These are phyloP conservation scores for Meyerozyma smithsonii DNA, from an alignment of 1,139 yeast genomes.

Conservation along the genomic window DNA sequence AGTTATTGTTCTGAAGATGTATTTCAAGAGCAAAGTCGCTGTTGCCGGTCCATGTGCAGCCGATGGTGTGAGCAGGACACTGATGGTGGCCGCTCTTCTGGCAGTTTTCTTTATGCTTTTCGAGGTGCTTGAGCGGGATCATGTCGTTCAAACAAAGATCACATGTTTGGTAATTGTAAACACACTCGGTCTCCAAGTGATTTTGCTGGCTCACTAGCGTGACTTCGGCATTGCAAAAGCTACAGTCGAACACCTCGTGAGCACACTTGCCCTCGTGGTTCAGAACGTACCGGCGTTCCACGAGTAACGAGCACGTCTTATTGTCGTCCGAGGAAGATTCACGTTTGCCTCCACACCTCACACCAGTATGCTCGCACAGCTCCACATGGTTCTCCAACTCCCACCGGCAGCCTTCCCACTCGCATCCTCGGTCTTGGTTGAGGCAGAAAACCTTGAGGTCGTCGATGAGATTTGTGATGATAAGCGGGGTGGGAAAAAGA, in stretches of 20 bases:
- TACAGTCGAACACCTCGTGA: slow-evolving; percentile 35
- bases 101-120: slow-evolving; percentile 34
- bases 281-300: slow-evolving; percentile 20
- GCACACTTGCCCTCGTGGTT: slow-evolving; percentile 19
- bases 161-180: slow-evolving; percentile 35
- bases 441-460: slow-evolving; percentile 57
- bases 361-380: slow-evolving; percentile 51
- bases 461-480: slow-evolving; percentile 57
- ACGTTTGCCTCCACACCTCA: slow-evolving; percentile 36
- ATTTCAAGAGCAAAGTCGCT: slow-evolving; percentile 37
- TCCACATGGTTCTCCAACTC: slow-evolving; percentile 49
- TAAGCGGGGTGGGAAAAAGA: slow-evolving; percentile 57
- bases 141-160: slow-evolving; percentile 38
- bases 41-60: slow-evolving; percentile 39
- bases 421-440: slow-evolving; percentile 51
- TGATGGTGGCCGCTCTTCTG: slow-evolving; percentile 25
- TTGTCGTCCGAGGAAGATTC: slow-evolving; percentile 8
- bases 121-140: slow-evolving; percentile 31
- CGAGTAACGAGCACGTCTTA: slow-evolving; percentile 14
- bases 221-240: slow-evolving; percentile 33
- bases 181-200: slow-evolving; percentile 40
- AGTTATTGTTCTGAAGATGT: slow-evolving; percentile 28
- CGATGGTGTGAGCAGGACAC: slow-evolving; percentile 40
- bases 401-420: slow-evolving; percentile 59
- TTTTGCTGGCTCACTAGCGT: slow-evolving; percentile 23